phyloP scores from a whole-genome alignment of 106 monocot genomes.

The Cymbidium sinense region DNA sequence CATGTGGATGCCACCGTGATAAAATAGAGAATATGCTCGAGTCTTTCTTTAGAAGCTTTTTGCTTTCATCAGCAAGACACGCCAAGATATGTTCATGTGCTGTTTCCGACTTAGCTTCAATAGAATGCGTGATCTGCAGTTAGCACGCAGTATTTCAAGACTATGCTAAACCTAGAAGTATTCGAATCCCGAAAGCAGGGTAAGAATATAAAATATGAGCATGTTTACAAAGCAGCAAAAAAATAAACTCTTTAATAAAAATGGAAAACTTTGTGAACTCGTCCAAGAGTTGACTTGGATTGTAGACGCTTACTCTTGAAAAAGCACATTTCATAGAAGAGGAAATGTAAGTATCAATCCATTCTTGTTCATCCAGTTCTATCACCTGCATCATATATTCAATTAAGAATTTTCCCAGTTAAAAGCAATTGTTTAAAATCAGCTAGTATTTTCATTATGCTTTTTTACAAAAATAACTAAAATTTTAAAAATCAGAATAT shows the following conservation, averaged over 20 bases:
- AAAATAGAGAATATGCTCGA: constrained; percentile 59
- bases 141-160: neutral
- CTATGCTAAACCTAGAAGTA: neutral
- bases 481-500: neutral
- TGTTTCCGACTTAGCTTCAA: constrained; percentile 58
- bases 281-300: constrained; percentile 5
- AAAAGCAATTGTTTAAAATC: neutral
- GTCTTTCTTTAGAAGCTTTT: constrained; percentile 83
- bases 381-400: constrained; percentile 28
- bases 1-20: constrained; percentile 60
- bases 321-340: constrained; percentile 85
- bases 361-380: constrained; percentile 42
- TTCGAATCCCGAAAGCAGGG: neutral
- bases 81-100: constrained; percentile 68
- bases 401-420: neutral
- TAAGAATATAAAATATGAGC: neutral
- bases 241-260: neutral
- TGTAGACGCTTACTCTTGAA: constrained; percentile 44
- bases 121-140: constrained; percentile 46
- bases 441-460: neutral
- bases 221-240: neutral
- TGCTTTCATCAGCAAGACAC: constrained; percentile 77
- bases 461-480: neutral
- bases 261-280: neutral
- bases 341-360: constrained; percentile 74